Base-by-base conservation (phyloP, 495 filamentous ascomycete species). In the Penicillium fimorum region DNA sequence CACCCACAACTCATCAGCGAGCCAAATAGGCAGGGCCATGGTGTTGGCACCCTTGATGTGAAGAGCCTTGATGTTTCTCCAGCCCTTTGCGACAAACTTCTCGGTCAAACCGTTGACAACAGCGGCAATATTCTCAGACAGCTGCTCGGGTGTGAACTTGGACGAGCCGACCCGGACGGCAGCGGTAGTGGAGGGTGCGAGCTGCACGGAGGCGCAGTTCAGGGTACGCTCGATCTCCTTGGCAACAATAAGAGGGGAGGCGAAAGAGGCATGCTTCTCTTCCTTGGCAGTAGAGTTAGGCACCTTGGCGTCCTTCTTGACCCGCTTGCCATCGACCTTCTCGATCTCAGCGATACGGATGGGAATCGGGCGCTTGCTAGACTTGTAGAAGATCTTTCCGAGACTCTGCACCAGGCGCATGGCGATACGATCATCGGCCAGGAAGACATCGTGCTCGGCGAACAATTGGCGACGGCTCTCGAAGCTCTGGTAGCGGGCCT, bases 41-140 rank as follows among this genome's bases (percentile, higher is more conserved):
- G 91, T 95, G 61, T 87, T 83, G 10, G 89, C 85, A 7, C 88
- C 87, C 79, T 97, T 98, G 73, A 98, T 78, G 74, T 96, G 91
- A 45, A 97, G 69, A 46, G 82, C 81, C 70, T 86, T 85, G 48
- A 97, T 82, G 66, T 89, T 91, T 57, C 82, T 82, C 92, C 92
- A 97, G 53, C 89, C 85, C 62, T 90, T 85, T 5, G 91, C 80
- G 5, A 97, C 80, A 54, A 86, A 88, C 70, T 88, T 90, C 35
- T 88, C 84, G 3, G 87, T 83, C 62, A 97, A 58, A 4, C 79
- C 82, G 18, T 79, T 70, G 13, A 86, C 83, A 6, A 91, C 88
- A 13, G 82, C 85, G 30, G 86, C 79, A 47, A 96, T 73, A 66
- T 98, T 98, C 66, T 86, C 90, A 8, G 82, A 78, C 25, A 97